These are phyloP conservation scores for Hypoxylon sp. DNA, from an alignment of 2,329 filamentous ascomycete genomes.

Conservation along the genomic window DNA sequence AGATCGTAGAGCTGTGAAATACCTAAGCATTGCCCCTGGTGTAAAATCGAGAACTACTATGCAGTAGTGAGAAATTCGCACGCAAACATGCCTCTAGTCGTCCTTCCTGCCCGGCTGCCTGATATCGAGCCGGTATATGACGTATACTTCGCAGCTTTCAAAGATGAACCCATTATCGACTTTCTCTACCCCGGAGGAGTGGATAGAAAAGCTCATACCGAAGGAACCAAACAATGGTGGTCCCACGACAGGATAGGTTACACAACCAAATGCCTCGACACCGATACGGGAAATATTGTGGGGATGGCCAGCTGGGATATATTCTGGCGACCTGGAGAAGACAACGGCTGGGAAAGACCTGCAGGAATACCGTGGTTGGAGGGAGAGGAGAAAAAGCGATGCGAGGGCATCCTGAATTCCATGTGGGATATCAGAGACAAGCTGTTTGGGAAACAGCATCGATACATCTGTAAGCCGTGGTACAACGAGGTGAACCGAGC, in stretches of 20 bases:
- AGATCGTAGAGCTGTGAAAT: conserved; percentile 1
- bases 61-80: not conserved
- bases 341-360: conserved; percentile 46
- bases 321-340: conserved; percentile 44
- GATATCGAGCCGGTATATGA: conserved; percentile 48
- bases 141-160: conserved; percentile 50
- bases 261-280: conserved; percentile 49
- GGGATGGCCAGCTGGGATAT: conserved; percentile 51
- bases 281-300: conserved; percentile 46
- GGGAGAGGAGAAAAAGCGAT: conserved; percentile 43
- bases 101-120: conserved; percentile 46
- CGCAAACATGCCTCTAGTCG: conserved; percentile 45
- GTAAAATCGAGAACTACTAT: conserved; percentile 1
- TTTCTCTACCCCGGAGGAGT: conserved; percentile 37
- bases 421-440: conserved; percentile 50
- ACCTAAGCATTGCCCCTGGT: not conserved
- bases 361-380: conserved; percentile 46
- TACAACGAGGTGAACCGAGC: not conserved
- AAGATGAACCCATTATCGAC: conserved; percentile 39
- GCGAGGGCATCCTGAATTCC: conserved; percentile 41
- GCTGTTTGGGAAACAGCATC: conserved; percentile 45
- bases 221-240: conserved; percentile 38
- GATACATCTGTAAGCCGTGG: conserved; percentile 47
- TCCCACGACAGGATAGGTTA: conserved; percentile 37
- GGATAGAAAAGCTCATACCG: conserved; percentile 34